phyloP scores from a whole-genome alignment of 352 stramenopile genomes.

The Phytophthora litchii region DNA sequence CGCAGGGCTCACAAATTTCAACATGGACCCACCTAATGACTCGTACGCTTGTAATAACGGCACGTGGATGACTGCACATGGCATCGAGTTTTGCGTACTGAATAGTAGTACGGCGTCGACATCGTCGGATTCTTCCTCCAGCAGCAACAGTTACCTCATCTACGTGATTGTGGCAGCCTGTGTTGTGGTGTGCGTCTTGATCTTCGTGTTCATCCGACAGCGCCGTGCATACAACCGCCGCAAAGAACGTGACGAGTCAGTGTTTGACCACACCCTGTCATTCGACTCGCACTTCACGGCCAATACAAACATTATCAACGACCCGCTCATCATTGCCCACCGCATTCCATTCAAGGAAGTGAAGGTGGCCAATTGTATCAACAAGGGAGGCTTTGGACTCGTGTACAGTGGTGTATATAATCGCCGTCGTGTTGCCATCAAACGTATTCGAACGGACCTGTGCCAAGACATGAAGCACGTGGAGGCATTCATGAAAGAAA shows the following conservation, averaged over 20 bases:
- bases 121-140: conserved; percentile 29
- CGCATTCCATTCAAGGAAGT: conserved; percentile 71
- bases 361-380: conserved; percentile 62
- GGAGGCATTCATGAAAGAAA: conserved; percentile 70
- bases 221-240: conserved; percentile 38
- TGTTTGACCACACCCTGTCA: conserved; percentile 62
- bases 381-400: conserved; percentile 65
- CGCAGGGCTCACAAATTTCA: conserved; percentile 49
- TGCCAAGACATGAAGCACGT: conserved; percentile 59
- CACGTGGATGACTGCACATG: conserved; percentile 42
- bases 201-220: conserved; percentile 54
- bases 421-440: conserved; percentile 65
- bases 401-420: conserved; percentile 73
- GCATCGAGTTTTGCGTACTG: conserved; percentile 49
- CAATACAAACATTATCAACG: conserved; percentile 60
- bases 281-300: conserved; percentile 64
- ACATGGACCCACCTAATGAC: conserved; percentile 37
- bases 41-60: conserved; percentile 46
- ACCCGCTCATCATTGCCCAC: conserved; percentile 64
- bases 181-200: conserved; percentile 50
- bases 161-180: conserved; percentile 47
- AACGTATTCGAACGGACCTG: conserved; percentile 60
- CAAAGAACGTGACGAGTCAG: conserved; percentile 47
- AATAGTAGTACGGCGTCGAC: conserved; percentile 25
- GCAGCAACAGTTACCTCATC: conserved; percentile 49